Conservation (phyloP, 495 filamentous ascomycete genomes). For the Aspergillus sclerotioniger region DNA sequence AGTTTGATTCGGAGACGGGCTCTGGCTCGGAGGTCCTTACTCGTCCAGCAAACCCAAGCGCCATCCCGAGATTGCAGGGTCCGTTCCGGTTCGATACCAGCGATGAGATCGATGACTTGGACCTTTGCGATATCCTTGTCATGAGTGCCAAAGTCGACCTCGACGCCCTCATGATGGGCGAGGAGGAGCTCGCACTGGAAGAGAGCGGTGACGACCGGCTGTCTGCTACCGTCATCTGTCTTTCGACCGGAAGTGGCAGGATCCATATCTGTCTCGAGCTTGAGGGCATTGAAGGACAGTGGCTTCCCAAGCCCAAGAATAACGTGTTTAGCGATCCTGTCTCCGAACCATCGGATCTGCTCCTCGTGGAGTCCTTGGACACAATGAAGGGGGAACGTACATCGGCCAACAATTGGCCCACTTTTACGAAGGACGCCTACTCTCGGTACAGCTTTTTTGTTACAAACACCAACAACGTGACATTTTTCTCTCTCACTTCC, state of each 20-base stretch:
- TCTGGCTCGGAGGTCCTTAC: slow-evolving; percentile 66
- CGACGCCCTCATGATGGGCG: slow-evolving; percentile 52
- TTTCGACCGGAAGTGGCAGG: slow-evolving; percentile 69
- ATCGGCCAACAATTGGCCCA: slow-evolving; percentile 59
- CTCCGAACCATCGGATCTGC: slow-evolving; percentile 42
- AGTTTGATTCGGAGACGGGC: slow-evolving; percentile 25
- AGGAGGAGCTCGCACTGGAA: slow-evolving; percentile 48
- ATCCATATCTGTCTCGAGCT: slow-evolving; percentile 77
- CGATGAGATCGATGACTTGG: slow-evolving; percentile 64
- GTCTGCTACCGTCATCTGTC: slow-evolving; percentile 70
- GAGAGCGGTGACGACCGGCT: slow-evolving; percentile 60
- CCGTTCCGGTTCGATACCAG: slow-evolving; percentile 72
- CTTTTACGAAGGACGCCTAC: slow-evolving; percentile 68
- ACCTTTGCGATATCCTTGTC: slow-evolving; percentile 62
- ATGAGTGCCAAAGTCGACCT: slow-evolving; percentile 51
- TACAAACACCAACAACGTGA: slow-evolving; percentile 68
- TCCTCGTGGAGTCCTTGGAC: slow-evolving; percentile 58
- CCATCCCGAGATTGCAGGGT: slow-evolving; percentile 77
- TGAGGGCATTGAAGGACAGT: slow-evolving; percentile 77
- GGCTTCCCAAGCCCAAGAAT: slow-evolving; percentile 65
- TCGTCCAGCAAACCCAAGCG: slow-evolving; percentile 67
- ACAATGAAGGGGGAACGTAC: slow-evolving; percentile 53
- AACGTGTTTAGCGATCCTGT: slow-evolving; percentile 39
- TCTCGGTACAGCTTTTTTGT: slow-evolving; percentile 78
- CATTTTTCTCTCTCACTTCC: slow-evolving; percentile 64